These are phyloP conservation scores for Backusella mclennaniae DNA, from an alignment of 192 early-diverging fungal genomes.

Conservation along the genomic window DNA sequence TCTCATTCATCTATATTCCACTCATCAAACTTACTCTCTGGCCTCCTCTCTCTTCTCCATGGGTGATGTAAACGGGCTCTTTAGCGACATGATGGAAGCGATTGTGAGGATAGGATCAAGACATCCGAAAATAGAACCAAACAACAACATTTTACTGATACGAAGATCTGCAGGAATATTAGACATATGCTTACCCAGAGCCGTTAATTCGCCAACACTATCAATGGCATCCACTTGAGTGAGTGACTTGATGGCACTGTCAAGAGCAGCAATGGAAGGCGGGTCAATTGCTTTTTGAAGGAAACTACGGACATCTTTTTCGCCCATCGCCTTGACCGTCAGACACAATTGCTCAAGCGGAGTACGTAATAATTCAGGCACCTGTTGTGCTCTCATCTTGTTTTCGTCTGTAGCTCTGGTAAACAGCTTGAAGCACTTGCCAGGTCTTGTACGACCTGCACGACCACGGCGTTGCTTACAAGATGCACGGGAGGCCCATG, in stretches of 20 bases:
- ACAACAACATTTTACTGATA: conserved; percentile 77
- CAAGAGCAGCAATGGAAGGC: conserved; percentile 56
- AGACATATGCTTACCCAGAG: conserved; percentile 67
- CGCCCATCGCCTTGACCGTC: conserved; percentile 66
- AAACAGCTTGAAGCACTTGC: conserved; percentile 75
- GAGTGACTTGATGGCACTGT: conserved; percentile 57
- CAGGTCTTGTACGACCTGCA: conserved; percentile 77
- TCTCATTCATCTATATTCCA: neutral
- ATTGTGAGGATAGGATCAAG: conserved; percentile 72
- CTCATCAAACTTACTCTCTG: conserved; percentile 31
- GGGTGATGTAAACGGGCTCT: conserved; percentile 47
- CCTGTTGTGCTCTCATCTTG: conserved; percentile 57
- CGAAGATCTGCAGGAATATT: conserved; percentile 75
- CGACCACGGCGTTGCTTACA: conserved; percentile 68
- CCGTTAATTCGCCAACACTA: conserved; percentile 52
- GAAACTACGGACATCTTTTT: conserved; percentile 51
- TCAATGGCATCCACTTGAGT: conserved; percentile 60
- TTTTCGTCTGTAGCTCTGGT: conserved; percentile 38
- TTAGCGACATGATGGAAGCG: conserved; percentile 62
- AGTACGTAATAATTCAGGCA: conserved; percentile 76
- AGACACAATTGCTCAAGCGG: conserved; percentile 87
- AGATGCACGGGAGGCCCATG: conserved; percentile 49
- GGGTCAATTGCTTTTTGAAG: conserved; percentile 64
- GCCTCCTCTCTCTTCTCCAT: conserved; percentile 57
- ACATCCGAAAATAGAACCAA: conserved; percentile 70